phyloP scores from a whole-genome alignment of 352 stramenopile species.

The Salisapilia sapeloensis region DNA sequence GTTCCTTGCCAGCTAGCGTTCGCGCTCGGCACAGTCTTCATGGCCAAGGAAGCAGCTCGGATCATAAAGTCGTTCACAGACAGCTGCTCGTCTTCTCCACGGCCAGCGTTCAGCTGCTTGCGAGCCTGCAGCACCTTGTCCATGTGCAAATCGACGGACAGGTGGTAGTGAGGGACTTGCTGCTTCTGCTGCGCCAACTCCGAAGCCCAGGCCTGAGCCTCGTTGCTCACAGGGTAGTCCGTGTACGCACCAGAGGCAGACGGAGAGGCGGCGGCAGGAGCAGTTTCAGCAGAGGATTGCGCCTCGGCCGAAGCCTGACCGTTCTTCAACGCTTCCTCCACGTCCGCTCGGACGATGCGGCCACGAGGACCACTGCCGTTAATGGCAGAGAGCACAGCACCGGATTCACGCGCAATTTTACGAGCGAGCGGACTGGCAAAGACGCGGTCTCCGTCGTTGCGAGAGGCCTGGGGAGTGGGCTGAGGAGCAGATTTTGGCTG shows the following conservation, averaged over 20 bases:
- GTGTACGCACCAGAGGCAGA: constrained; percentile 65
- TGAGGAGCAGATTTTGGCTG: constrained; percentile 6
- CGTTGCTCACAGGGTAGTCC: constrained; percentile 84
- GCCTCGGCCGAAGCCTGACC: constrained; percentile 14
- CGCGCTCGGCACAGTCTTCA: constrained; percentile 91
- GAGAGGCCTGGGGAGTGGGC: constrained; percentile 3
- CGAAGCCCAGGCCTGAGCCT: constrained; percentile 62
- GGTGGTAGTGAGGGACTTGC: constrained; percentile 95
- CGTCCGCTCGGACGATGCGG: constrained; percentile 89
- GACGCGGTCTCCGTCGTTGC: constrained; percentile 42
- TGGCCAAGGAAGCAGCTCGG: constrained; percentile 87
- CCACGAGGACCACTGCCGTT: constrained; percentile 76
- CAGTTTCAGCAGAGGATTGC: constrained; percentile 8
- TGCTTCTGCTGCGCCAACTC: constrained; percentile 88
- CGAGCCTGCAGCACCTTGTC: constrained; percentile 84
- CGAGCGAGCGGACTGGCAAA: constrained; percentile 87
- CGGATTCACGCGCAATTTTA: constrained; percentile 54
- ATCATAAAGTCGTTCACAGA: constrained; percentile 99
- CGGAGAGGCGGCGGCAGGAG: constrained; percentile 15
- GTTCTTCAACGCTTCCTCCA: constrained; percentile 79
- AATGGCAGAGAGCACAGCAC: constrained; percentile 40
- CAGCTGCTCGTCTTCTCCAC: constrained; percentile 83
- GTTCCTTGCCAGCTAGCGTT: constrained; percentile 77
- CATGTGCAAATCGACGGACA: constrained; percentile 88
- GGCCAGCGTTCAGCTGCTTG: constrained; percentile 85